Evolutionary conservation across 2,329 filamentous ascomycete genomes (phyloP), one percentile per base, ranked within the genome.

Genomic region (Camillea tinctor): DNA sequence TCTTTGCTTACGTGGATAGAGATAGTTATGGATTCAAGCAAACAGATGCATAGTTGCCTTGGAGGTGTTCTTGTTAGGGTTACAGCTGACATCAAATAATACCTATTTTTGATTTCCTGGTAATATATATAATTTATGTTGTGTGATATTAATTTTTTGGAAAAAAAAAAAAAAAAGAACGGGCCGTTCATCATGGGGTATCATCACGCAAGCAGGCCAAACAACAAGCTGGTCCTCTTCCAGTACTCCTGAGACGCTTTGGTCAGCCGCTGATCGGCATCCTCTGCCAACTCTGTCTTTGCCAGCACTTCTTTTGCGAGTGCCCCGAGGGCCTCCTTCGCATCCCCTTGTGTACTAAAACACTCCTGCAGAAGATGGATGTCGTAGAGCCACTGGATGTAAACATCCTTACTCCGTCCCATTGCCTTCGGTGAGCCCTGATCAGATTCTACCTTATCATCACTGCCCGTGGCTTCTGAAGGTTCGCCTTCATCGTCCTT

Each of bases 171-270:
- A 6, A 40, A 40, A 17, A 40, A 40, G 36, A 11, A 30, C 2
- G 2, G 26, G 11, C 51, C 50, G n/a, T 59, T 20, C 59, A 50
- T 51, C 55, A 58, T 50, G 62, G 59, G 62, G 58, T 60, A 63
- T 66, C 67, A 66, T 73, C 65, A 82, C 66, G 81, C 81, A 64
- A 97, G 76, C 59, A 96, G 77, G 1, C 90, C 92, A 76, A 97
- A 97, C 23, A 97, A 75, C 64, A 97, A 75, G 73, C 85, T 88
- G 11, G 91, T 95, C 69, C 90, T 86, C 78, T 89, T 91, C 87
- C 91, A 95, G 74, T 95, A 96, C 55, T 93, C 91, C 52, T 82
- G 79, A 5, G 91, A 85, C 17, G 81, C 79, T 74, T 88, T 90
- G 66, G 72, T 75, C 44, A 96, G 74, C 63, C 84, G 84, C 51